Conservation (phyloP, 2,329 filamentous ascomycete genomes). For the Chaetomiaceae sp. region DNA sequence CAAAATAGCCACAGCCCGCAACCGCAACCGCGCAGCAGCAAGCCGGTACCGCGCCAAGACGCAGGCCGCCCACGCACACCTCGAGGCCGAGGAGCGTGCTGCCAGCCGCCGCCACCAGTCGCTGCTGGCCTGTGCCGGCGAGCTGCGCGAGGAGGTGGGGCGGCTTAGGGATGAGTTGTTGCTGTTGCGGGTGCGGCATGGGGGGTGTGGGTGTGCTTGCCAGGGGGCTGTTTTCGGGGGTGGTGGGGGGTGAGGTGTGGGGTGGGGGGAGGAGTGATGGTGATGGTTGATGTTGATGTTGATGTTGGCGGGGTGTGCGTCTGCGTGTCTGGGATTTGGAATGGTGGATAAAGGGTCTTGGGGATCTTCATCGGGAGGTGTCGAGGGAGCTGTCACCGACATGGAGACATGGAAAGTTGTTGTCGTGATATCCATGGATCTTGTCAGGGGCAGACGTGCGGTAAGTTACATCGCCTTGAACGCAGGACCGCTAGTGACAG, state of each 20-base stretch:
- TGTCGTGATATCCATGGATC: no score
- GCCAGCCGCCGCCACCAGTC: constrained; percentile 16
- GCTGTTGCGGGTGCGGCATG: constrained; percentile 17
- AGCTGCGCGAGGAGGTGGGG: constrained; percentile 30
- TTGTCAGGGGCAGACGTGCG: no score
- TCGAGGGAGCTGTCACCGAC: no score
- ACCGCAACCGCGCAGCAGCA: constrained; percentile 29
- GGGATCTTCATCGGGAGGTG: no score
- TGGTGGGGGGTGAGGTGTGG: neutral
- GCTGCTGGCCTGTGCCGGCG: constrained; percentile 21
- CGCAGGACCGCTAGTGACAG: no score
- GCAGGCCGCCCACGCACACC: constrained; percentile 24
- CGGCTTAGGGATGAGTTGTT: constrained; percentile 31
- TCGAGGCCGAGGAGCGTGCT: constrained; percentile 25
- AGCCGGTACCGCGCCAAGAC: constrained; percentile 31
- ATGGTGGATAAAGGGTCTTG: no score
- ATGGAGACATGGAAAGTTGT: no score
- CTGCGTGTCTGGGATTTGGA: no score
- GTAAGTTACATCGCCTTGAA: no score
- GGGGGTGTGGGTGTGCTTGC: constrained; percentile 24
- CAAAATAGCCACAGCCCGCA: neutral
- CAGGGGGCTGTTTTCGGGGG: no score
- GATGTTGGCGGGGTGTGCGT: no score
- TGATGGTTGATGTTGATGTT: no score
- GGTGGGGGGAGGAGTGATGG: neutral